Base-by-base conservation (phyloP, 345 rosid genomes). In the Leavenworthia alabamica region DNA sequence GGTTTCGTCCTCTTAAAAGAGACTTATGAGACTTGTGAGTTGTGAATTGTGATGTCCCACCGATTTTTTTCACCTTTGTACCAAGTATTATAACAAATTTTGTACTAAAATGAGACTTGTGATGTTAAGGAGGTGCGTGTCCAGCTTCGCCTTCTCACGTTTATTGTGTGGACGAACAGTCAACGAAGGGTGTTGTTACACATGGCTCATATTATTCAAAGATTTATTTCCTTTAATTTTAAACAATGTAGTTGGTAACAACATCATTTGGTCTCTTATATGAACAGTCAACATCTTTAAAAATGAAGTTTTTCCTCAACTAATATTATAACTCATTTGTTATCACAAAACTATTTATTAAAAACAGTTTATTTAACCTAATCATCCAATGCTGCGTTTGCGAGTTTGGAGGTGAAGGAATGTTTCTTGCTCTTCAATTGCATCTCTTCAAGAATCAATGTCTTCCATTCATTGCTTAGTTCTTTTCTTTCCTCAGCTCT, bases 71-170 rank as follows among this genome's bases (percentile, higher is more conserved):
- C 26, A 61, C 20, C 11, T 51, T 48, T 27, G 51, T 70, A 13
- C 68, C 44, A 29, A 55, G 14, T 3, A 42, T 23, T 7, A 4
- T 0, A 33, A 37, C 14, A 16, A 5, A 28, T n/a, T n/a, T n/a
- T n/a, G n/a, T n/a, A n/a, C n/a, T n/a, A n/a, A n/a, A n/a, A n/a
- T n/a, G n/a, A n/a, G n/a, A n/a, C n/a, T n/a, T n/a, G n/a, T n/a
- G 7, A 27, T n/a, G 37, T 12, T 3, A 11, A 7, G 68, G 57
- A 46, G 64, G 59, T 56, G 69, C 74, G 74, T 70, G 70, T 70
- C 74, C 22, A 28, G 69, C 70, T 70, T 63, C 39, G 45, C 39
- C 74, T 48, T 40, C 74, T 56, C 64, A 70, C 59, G 74, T 70
- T 62, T 56, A 39, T 22, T 56, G 59, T 56, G 64, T 59, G n/a